Conservation (phyloP, 495 filamentous ascomycete genomes). For the Cryomyces minteri region DNA sequence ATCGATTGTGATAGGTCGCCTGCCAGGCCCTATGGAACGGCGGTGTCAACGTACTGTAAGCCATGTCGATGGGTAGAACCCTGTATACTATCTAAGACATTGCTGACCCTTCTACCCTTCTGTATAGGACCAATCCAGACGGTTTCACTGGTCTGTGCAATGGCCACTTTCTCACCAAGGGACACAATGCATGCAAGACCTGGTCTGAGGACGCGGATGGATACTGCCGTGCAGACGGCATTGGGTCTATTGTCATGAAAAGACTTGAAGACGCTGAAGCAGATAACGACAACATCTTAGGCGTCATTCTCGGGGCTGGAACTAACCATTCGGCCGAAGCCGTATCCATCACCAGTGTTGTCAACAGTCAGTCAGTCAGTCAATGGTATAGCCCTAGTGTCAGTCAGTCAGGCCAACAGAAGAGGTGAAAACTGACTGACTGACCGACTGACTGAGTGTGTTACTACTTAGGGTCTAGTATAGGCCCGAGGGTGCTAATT, state of each 20-base stretch:
- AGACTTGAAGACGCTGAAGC: slow-evolving; percentile 26
- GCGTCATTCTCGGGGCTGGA: slow-evolving; percentile 18
- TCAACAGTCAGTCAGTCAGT: too few relatives aligned
- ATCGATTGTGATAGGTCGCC: slow-evolving; percentile 10
- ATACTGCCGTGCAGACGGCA: slow-evolving; percentile 22
- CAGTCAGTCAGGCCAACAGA: too few relatives aligned
- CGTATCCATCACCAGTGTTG: slow-evolving; percentile 24
- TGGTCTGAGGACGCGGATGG: slow-evolving; percentile 12
- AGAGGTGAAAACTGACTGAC: too few relatives aligned
- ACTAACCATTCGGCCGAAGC: slow-evolving; percentile 26
- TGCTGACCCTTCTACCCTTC: too few relatives aligned
- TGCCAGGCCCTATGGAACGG: slow-evolving; percentile 14
- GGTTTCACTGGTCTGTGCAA: slow-evolving; percentile 7
- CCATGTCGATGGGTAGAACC: slow-evolving; percentile 24
- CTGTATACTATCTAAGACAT: too few relatives aligned
- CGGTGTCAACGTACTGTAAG: slow-evolving; percentile 15
- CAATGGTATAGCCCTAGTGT: too few relatives aligned
- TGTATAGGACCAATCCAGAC: slow-evolving; percentile 16
- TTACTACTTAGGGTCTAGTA: too few relatives aligned
- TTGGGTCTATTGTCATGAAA: slow-evolving; percentile 27
- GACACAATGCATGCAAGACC: slow-evolving; percentile 12
- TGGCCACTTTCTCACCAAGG: slow-evolving; percentile 12
- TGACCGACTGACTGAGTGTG: too few relatives aligned
- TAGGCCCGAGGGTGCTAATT: too few relatives aligned
- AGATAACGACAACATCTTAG: slow-evolving; percentile 29